Conservation (phyloP, 2,329 filamentous ascomycete species). For the Xylariaceae sp. region DNA sequence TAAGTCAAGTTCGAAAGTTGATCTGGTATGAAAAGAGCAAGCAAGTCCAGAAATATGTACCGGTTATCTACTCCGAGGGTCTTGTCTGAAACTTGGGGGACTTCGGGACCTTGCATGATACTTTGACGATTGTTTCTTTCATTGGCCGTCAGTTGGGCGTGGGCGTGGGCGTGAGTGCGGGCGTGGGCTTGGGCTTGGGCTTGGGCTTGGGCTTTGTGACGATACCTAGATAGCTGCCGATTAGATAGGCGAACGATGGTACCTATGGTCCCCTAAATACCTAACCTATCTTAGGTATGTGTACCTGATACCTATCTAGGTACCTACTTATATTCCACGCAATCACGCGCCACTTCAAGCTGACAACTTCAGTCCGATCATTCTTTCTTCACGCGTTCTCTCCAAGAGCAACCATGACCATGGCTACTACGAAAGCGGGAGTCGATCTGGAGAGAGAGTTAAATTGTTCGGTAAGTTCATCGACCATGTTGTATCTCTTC, state of each 20-base stretch:
- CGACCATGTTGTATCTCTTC: not conserved
- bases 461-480: slow-evolving; percentile 76
- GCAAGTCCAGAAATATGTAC: too few relatives aligned
- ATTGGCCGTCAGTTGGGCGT: too few relatives aligned
- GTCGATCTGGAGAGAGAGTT: slow-evolving; percentile 87
- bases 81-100: too few relatives aligned
- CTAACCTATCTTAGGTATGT: slow-evolving; percentile 2
- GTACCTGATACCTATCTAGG: not conserved
- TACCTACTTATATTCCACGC: too few relatives aligned
- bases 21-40: too few relatives aligned
- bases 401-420: slow-evolving; percentile 38
- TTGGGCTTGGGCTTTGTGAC: slow-evolving; percentile 2
- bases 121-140: too few relatives aligned
- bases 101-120: too few relatives aligned
- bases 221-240: not conserved
- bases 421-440: slow-evolving; percentile 47
- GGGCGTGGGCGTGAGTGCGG: not conserved
- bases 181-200: not conserved
- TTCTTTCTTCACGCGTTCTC: not conserved
- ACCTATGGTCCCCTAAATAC: not conserved
- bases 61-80: too few relatives aligned
- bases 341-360: not conserved
- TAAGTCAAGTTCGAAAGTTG: too few relatives aligned
- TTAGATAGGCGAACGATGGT: not conserved
- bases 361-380: not conserved